These are phyloP conservation scores for Leptomonas pyrrhocoris DNA, from an alignment of 208 protist genomes.

Conservation along the genomic window DNA sequence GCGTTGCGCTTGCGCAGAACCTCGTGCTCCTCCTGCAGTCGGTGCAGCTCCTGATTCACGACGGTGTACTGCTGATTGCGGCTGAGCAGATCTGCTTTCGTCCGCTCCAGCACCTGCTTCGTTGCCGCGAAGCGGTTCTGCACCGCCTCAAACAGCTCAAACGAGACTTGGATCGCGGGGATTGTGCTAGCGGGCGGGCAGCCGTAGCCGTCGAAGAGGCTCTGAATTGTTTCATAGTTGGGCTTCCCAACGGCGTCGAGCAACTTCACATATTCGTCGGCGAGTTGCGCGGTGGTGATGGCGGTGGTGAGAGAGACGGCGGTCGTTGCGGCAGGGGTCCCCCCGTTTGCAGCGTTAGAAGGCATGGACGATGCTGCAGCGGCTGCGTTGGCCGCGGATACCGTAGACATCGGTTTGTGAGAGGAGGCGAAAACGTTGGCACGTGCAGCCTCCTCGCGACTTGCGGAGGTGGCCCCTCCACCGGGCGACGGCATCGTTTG, in stretches of 20 bases:
- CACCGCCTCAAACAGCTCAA: conserved; percentile 88
- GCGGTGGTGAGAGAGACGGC: background rate
- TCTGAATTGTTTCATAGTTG: conserved; percentile 72
- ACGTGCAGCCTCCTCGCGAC: background rate
- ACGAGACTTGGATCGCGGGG: conserved; percentile 75
- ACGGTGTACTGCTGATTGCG: conserved; percentile 73
- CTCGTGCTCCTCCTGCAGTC: conserved; percentile 51
- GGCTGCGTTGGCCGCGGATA: background rate
- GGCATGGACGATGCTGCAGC: background rate
- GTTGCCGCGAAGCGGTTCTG: conserved; percentile 80
- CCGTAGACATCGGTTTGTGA: background rate
- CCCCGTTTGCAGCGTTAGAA: background rate
- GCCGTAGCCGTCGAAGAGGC: conserved; percentile 51
- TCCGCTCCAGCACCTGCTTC: conserved; percentile 73
- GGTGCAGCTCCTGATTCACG: conserved; percentile 53
- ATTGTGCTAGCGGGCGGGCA: conserved; percentile 57
- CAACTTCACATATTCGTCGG: conserved; percentile 68
- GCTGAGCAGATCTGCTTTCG: conserved; percentile 61
- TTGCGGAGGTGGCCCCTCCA: background rate
- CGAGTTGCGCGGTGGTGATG: conserved; percentile 10
- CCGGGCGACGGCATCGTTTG: background rate
- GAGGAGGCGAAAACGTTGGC: background rate
- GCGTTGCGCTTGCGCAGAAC: conserved; percentile 47
- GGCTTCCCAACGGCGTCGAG: conserved; percentile 65
- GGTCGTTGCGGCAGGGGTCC: background rate